Evolutionary conservation across 1,139 yeast species (phyloP).

Genomic region (Lodderomyces oxycetoniae): DNA sequence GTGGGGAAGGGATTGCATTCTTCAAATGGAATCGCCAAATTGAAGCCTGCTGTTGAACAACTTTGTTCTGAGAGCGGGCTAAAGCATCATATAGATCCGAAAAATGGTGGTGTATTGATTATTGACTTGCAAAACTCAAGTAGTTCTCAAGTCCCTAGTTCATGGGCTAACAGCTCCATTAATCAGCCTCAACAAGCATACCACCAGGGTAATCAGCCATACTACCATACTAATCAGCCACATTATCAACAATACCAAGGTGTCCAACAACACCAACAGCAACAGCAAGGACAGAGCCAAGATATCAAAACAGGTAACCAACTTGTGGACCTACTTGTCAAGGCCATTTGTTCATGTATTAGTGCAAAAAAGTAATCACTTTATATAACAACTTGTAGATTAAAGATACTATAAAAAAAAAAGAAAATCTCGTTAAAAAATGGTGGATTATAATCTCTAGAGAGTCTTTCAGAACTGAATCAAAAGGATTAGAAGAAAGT

Average conservation of each 20-base stretch:
- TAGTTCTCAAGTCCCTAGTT: conserved; percentile 44
- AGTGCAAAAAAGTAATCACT: conserved; percentile 13
- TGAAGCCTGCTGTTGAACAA: conserved; percentile 84
- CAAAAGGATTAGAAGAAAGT: too few relatives aligned
- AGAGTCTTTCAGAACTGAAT: too few relatives aligned
- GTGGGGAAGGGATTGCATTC: conserved; percentile 96
- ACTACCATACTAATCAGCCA: conserved; percentile 25
- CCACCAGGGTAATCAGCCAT: conserved; percentile 26
- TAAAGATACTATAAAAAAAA: too few relatives aligned
- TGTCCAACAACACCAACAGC: conserved; percentile 15
- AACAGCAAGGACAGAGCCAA: conserved; percentile 17
- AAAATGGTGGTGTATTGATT: conserved; percentile 76
- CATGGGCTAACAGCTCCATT: conserved; percentile 36
- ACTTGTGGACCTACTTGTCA: conserved; percentile 27
- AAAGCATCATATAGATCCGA: conserved; percentile 55
- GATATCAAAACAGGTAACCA: conserved; percentile 18
- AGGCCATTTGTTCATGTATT: conserved; percentile 31
- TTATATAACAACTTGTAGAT: conserved; percentile 2
- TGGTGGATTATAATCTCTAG: too few relatives aligned
- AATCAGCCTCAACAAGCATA: conserved; percentile 26
- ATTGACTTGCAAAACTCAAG: conserved; percentile 50
- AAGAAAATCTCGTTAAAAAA: too few relatives aligned
- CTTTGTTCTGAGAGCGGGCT: conserved; percentile 65
- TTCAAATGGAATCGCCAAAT: conserved; percentile 71
- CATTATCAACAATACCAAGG: conserved; percentile 21